Evolutionary conservation across 768 basidiomycete species (phyloP), one percentile per base, ranked within the genome.

Genomic region (Pleurotus ostreatus): DNA sequence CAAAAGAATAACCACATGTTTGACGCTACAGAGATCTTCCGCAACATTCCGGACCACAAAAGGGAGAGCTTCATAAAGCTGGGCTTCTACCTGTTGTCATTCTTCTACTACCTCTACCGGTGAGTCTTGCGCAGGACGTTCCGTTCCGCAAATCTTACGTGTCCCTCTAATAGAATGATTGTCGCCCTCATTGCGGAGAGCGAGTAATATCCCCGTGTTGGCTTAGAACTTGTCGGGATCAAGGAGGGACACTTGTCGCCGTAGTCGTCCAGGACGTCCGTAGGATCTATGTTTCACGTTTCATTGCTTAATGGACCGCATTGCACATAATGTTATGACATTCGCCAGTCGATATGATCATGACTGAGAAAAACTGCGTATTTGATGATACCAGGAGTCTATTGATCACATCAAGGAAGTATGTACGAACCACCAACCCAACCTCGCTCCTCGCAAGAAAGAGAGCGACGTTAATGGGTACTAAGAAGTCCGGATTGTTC

Each of bases 1-100:
- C 83, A 88, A 62, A 86, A 86, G 70, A 92, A 93, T 68, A 88
- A 88, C 66, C 95, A 98, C 74, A 96, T 98, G 93, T 98, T 97
- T 68, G 97, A 99, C 68, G 97, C 97, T 55, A 98, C 96, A 20
- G 97, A 99, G 75, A 99, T 98, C 62, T 99, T 99, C 82, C 84
- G 97, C 62, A 94, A 95, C 56, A 74, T 98, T 46, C 83, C 88
- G 12, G 85, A 81, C 40, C 97, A 98, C 75, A 99, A 99, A 78
- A 97, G 93, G 67, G 96, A 95, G 75, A 88, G 88, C 63, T 96
- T 97, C 67, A 80, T 94, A 72, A 97, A 96, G 75, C 86, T 97
- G 55, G 94, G 92, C 9, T 94, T 94, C 74, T 95, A 93, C 69
- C 84, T 94, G 61, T 78, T 94, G 56, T 92, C 91, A 55, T 92